phyloP scores from a whole-genome alignment of 306 rosid species.

The Vigna unguiculata region DNA sequence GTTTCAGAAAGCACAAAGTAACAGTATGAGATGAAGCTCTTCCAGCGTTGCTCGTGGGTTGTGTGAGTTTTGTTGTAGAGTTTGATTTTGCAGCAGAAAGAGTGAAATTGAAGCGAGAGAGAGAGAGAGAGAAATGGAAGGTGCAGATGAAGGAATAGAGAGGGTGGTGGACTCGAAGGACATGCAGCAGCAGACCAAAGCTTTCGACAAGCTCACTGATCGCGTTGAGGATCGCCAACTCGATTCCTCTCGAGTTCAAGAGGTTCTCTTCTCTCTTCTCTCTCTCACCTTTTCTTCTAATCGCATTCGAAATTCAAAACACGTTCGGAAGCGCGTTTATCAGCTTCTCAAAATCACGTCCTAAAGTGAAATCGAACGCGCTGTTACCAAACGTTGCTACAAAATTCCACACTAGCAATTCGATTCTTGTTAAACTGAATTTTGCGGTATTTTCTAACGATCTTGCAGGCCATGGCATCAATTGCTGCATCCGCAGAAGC shows the following conservation, averaged over 20 bases:
- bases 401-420: not conserved
- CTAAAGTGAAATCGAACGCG: not conserved
- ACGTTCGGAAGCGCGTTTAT: not conserved
- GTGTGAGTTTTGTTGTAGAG: not conserved
- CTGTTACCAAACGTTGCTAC: not conserved
- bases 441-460: not conserved
- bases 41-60: not conserved
- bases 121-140: not conserved
- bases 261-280: not conserved
- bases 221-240: constrained; percentile 1
- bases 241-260: constrained; percentile 7
- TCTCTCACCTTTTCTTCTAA: not conserved
- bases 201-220: constrained; percentile 3
- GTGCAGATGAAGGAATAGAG: not conserved
- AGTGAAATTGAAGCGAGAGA: not conserved
- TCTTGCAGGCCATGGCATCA: not conserved
- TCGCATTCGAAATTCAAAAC: too few species aligned
- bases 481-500: not conserved
- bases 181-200: not conserved
- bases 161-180: constrained; percentile 3
- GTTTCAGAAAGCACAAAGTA: too few species aligned
- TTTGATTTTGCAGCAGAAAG: not conserved
- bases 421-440: not conserved
- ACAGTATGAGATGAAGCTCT: not conserved
- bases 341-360: not conserved